These are phyloP conservation scores for Talaromyces proteolyticus DNA, from an alignment of 495 filamentous ascomycete genomes.

Conservation along the genomic window DNA sequence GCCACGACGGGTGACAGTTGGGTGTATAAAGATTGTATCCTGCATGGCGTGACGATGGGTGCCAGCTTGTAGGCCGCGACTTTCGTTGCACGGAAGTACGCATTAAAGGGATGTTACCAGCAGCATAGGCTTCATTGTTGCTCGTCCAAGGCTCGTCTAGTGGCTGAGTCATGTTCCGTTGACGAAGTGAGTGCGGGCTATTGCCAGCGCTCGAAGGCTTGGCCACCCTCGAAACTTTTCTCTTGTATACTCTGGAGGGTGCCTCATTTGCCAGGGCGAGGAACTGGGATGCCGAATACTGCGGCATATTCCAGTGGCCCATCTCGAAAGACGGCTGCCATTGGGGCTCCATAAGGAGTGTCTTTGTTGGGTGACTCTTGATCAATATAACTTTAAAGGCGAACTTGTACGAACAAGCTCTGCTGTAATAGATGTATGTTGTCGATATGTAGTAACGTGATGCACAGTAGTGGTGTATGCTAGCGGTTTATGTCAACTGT, in stretches of 20 bases:
- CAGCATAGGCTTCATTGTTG: no score
- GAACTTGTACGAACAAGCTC: no score
- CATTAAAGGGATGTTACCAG: no score
- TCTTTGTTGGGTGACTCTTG: no score
- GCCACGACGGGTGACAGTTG: constrained; percentile 7
- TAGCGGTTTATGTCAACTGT: no score
- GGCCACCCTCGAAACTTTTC: constrained; percentile 39
- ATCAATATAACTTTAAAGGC: no score
- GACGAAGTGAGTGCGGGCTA: constrained; percentile 59
- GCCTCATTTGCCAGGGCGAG: constrained; percentile 2
- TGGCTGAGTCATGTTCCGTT: constrained; percentile 40
- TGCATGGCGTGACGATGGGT: constrained; percentile 43
- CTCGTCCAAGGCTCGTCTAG: no score
- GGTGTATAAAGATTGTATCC: constrained; percentile 1
- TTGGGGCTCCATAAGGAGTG: background rate
- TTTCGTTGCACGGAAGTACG: no score
- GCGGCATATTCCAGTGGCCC: constrained; percentile 18
- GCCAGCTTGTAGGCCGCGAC: constrained; percentile 66
- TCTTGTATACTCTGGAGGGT: constrained; percentile 16
- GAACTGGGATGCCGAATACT: background rate
- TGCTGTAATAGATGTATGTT: no score
- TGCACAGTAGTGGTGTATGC: no score
- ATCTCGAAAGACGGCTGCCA: constrained; percentile 13
- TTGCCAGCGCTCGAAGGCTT: constrained; percentile 67
- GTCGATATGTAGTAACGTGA: no score